phyloP scores from a whole-genome alignment of 2,329 filamentous ascomycete species.

The Byssochlamys sp. region DNA sequence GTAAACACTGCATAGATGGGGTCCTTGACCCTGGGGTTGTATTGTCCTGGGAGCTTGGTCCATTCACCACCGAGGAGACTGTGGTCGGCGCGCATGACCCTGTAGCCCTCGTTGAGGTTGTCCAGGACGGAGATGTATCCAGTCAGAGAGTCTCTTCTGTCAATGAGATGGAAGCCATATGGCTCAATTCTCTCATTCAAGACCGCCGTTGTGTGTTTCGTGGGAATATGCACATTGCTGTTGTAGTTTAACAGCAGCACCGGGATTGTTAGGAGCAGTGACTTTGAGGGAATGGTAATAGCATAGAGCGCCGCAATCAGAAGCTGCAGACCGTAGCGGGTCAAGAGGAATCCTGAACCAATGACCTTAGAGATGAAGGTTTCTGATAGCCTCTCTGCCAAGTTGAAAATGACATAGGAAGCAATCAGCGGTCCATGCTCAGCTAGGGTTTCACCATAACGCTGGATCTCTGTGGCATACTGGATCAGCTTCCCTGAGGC shows the following conservation, averaged over 20 bases:
- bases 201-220: constrained; percentile 48
- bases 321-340: constrained; percentile 63
- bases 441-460: constrained; percentile 47
- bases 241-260: constrained; percentile 55
- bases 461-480: constrained; percentile 44
- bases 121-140: constrained; percentile 89
- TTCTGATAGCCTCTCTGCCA: constrained; percentile 33
- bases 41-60: constrained; percentile 47
- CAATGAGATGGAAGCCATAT: constrained; percentile 65
- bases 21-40: constrained; percentile 56
- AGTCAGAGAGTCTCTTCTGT: constrained; percentile 74
- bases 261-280: constrained; percentile 59
- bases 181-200: constrained; percentile 58
- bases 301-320: constrained; percentile 57
- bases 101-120: constrained; percentile 59
- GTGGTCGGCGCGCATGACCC: constrained; percentile 84
- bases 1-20: constrained; percentile 94
- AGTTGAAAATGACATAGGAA: constrained; percentile 56
- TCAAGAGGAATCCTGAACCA: constrained; percentile 55
- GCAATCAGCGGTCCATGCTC: constrained; percentile 58
- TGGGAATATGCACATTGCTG: constrained; percentile 64
- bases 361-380: constrained; percentile 42
- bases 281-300: constrained; percentile 57
- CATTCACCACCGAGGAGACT: constrained; percentile 89
- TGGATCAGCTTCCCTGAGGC: constrained; percentile 58